phyloP scores from a whole-genome alignment of 2,329 filamentous ascomycete genomes.

The Chrysosporium keratinophilum region DNA sequence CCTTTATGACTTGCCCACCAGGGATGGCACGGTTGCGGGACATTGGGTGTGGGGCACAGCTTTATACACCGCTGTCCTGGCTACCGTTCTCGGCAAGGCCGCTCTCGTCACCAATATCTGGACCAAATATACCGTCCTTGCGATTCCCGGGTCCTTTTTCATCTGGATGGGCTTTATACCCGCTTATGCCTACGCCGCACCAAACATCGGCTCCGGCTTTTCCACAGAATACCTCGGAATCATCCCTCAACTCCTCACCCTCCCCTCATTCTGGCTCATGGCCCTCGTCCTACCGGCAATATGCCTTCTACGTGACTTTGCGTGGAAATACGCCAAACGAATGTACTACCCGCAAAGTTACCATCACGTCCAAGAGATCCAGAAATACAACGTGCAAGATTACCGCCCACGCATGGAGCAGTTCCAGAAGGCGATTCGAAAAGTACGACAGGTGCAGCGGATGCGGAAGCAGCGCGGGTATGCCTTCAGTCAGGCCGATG shows the following conservation, averaged over 20 bases:
- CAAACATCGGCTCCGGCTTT: slow-evolving; percentile 62
- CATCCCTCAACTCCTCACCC: slow-evolving; percentile 67
- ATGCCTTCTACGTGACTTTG: slow-evolving; percentile 78
- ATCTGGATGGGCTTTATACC: slow-evolving; percentile 89
- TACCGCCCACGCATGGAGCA: slow-evolving; percentile 98
- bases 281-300: slow-evolving; percentile 66
- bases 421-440: slow-evolving; percentile 98
- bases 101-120: slow-evolving; percentile 92
- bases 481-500: slow-evolving; percentile 94
- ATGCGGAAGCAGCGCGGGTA: slow-evolving; percentile 99
- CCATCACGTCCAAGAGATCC: slow-evolving; percentile 97
- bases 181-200: slow-evolving; percentile 75
- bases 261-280: slow-evolving; percentile 85
- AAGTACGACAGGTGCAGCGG: slow-evolving; percentile 93
- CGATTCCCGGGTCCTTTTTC: slow-evolving; percentile 84
- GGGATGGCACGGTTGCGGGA: slow-evolving; percentile 70
- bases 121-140: slow-evolving; percentile 95
- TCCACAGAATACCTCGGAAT: slow-evolving; percentile 78
- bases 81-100: slow-evolving; percentile 89
- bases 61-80: slow-evolving; percentile 87
- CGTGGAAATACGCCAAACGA: slow-evolving; percentile 94
- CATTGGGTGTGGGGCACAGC: slow-evolving; percentile 98
- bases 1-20: slow-evolving; percentile 65
- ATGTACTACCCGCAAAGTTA: slow-evolving; percentile 97
- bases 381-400: slow-evolving; percentile 99